A percentile compares a stretch with the other conserved stretches of the same genome.
Evolutionary conservation across 768 basidiomycete species (phyloP).

Genomic region (Phaffia tasmanica): DNA sequence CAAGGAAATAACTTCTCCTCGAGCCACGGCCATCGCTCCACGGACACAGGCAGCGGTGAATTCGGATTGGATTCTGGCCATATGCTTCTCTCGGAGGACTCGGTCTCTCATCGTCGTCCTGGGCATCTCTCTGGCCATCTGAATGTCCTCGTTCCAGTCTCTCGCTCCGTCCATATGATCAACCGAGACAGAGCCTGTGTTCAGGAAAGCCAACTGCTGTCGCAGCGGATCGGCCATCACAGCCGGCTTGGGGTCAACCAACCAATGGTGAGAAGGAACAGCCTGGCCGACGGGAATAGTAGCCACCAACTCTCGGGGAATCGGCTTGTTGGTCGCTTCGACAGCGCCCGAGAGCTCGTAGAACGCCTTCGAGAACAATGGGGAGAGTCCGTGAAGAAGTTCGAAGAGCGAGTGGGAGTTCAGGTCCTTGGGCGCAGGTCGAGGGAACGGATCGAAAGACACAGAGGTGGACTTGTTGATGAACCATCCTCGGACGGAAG

Average conservation of each 20-base stretch:
- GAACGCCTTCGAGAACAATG: constrained; percentile 36
- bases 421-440: constrained; percentile 30
- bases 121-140: constrained; percentile 40
- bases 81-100: constrained; percentile 40
- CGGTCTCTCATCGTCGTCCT: constrained; percentile 36
- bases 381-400: constrained; percentile 39
- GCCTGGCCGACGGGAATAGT: constrained; percentile 40
- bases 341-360: constrained; percentile 24
- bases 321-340: constrained; percentile 16
- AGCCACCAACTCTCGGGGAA: constrained; percentile 33
- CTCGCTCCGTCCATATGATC: constrained; percentile 40
- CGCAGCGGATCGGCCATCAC: constrained; percentile 38
- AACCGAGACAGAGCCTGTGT: constrained; percentile 38
- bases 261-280: constrained; percentile 40
- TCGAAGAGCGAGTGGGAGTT: constrained; percentile 40
- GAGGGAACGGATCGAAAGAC: constrained; percentile 40
- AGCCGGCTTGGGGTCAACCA: constrained; percentile 30
- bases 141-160: constrained; percentile 45
- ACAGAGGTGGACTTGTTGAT: constrained; percentile 36
- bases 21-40: constrained; percentile 38
- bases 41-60: constrained; percentile 39
- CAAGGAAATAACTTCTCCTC: constrained; percentile 41
- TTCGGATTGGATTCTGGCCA: constrained; percentile 39
- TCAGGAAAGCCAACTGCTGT: constrained; percentile 41
- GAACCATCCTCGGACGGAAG: constrained; percentile 40